These are phyloP conservation scores for Picea glauca DNA, from an alignment of 75 land plant species.

Conservation along the genomic window DNA sequence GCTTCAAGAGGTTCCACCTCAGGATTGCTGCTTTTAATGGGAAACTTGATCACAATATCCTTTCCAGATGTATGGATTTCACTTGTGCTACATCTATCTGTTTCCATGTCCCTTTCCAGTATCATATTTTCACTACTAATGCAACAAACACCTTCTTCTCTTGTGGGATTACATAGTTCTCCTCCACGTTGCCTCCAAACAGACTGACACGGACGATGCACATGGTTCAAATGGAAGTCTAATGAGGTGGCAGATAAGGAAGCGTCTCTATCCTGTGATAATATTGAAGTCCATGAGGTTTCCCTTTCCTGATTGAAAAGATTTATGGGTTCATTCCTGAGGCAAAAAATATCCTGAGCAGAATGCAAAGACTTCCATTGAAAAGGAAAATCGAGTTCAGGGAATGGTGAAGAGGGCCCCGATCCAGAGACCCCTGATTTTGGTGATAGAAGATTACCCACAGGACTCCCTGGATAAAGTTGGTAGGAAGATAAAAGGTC, in stretches of 20 bases:
- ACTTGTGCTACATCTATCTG: conserved; percentile 17
- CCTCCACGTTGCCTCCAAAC: conserved; percentile 32
- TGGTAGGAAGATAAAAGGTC: conserved; percentile 27
- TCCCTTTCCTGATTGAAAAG: not conserved
- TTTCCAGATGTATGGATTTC: not conserved
- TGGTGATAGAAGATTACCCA: conserved; percentile 25
- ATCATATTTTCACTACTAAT: conserved; percentile 28
- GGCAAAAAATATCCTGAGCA: not conserved
- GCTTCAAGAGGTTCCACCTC: not conserved
- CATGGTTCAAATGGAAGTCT: conserved; percentile 4
- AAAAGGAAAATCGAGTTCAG: conserved; percentile 13
- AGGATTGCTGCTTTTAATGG: not conserved
- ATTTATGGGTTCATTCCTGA: not conserved
- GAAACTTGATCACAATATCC: not conserved
- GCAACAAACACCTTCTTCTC: conserved; percentile 47
- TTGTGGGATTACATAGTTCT: conserved; percentile 35
- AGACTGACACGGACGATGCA: not conserved
- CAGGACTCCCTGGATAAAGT: conserved; percentile 51
- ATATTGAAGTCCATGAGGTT: not conserved
- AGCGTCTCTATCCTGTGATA: conserved; percentile 5
- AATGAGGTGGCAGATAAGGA: not conserved
- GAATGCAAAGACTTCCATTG: conserved; percentile 2
- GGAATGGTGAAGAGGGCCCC: conserved; percentile 26
- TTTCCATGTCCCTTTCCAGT: conserved; percentile 33
- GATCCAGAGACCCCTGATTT: conserved; percentile 18